Percentiles rank a stretch among this genome's conserved stretches.
Conservation (phyloP, 2,329 filamentous ascomycete species). For the Macrophomina pseudophaseolina region DNA sequence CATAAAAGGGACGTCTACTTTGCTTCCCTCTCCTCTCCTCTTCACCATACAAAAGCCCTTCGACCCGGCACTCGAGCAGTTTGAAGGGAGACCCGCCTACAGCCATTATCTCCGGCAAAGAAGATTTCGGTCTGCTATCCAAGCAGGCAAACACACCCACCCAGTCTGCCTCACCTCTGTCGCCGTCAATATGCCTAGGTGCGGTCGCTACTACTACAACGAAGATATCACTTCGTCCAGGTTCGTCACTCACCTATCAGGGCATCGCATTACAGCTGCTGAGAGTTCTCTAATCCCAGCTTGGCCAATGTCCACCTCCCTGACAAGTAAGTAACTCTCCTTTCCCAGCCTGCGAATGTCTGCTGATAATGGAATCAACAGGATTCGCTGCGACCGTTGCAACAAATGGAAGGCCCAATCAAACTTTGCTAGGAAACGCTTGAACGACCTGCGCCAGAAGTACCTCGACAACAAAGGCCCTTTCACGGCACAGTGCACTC, state of each 20-base stretch:
- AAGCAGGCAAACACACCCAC: no score
- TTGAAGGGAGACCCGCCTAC: no score
- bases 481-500: conserved; percentile 45
- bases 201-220: background rate
- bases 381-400: conserved; percentile 56
- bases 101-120: no score
- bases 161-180: no score
- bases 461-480: conserved; percentile 26
- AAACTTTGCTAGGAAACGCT: conserved; percentile 56
- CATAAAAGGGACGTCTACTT: background rate
- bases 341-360: no score
- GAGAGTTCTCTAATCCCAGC: background rate
- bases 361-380: conserved; percentile 30
- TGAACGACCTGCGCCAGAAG: conserved; percentile 40
- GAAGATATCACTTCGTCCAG: background rate
- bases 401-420: conserved; percentile 44
- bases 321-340: conserved; percentile 13
- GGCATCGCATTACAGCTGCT: background rate
- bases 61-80: no score
- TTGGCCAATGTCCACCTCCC: conserved; percentile 15
- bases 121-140: no score
- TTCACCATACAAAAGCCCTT: background rate
- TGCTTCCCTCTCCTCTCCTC: background rate
- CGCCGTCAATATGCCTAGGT: background rate
- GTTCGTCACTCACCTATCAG: background rate